Percentiles rank a stretch among this genome's conserved stretches.
These are phyloP conservation scores for Phytophthora foliorum DNA, from an alignment of 352 stramenopile genomes.

Conservation along the genomic window DNA sequence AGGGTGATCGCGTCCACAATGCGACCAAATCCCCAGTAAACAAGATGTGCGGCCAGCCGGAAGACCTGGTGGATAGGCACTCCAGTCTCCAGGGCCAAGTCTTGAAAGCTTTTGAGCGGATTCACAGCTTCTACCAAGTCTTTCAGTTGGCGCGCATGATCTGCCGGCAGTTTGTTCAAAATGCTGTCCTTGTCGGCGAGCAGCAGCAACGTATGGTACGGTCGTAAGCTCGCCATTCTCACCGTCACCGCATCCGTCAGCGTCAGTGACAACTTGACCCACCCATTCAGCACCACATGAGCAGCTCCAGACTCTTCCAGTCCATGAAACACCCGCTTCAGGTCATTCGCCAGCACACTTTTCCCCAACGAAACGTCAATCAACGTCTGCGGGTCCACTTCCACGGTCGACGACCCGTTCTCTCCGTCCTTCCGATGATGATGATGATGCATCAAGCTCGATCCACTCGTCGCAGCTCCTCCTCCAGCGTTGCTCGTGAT, in stretches of 20 bases:
- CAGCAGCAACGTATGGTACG: slow-evolving; percentile 88
- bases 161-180: slow-evolving; percentile 68
- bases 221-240: slow-evolving; percentile 68
- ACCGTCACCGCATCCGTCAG: slow-evolving; percentile 74
- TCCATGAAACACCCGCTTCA: slow-evolving; percentile 88
- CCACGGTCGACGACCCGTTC: slow-evolving; percentile 42
- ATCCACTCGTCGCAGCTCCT: slow-evolving; percentile 24
- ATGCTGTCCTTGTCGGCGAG: slow-evolving; percentile 74
- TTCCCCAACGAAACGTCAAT: slow-evolving; percentile 84
- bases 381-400: slow-evolving; percentile 84
- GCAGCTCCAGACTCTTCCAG: slow-evolving; percentile 77
- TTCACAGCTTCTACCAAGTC: slow-evolving; percentile 80
- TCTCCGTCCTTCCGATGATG: slow-evolving; percentile 48
- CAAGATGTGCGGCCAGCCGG: slow-evolving; percentile 82
- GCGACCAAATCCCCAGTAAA: slow-evolving; percentile 85
- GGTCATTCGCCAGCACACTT: slow-evolving; percentile 86
- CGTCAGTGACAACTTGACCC: slow-evolving; percentile 89
- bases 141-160: slow-evolving; percentile 82
- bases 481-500: slow-evolving; percentile 32
- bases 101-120: slow-evolving; percentile 88
- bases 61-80: slow-evolving; percentile 88
- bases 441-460: slow-evolving; percentile 39
- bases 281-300: slow-evolving; percentile 88
- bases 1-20: slow-evolving; percentile 88
- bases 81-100: slow-evolving; percentile 80